A percentile compares a stretch with the other conserved stretches of the same genome.
Evolutionary conservation across 441 rosid genomes (phyloP).

Genomic region (Capsella rubella): DNA sequence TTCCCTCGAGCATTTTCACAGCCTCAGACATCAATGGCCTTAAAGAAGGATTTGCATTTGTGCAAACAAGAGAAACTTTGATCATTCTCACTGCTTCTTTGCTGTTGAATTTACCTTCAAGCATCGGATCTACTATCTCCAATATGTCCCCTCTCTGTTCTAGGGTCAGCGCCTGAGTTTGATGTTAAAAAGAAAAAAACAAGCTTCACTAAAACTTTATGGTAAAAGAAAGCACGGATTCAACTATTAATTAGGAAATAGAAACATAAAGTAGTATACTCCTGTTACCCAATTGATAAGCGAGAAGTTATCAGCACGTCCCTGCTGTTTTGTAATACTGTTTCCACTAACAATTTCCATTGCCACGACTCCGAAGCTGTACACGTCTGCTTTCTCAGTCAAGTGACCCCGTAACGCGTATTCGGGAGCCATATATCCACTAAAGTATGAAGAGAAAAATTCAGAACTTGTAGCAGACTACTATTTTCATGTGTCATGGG

Average conservation of each 20-base stretch:
- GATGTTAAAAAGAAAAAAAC: background rate
- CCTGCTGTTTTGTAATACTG: conserved; percentile 37
- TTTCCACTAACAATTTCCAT: conserved; percentile 52
- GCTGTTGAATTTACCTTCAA: conserved; percentile 18
- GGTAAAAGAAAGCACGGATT: background rate
- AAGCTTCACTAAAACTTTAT: background rate
- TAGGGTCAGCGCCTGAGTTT: conserved; percentile 22
- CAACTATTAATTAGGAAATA: background rate
- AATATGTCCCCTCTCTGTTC: conserved; percentile 27
- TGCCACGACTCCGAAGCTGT: conserved; percentile 56
- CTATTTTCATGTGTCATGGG: background rate
- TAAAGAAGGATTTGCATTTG: conserved; percentile 52
- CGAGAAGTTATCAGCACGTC: conserved; percentile 36
- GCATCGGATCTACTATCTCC: conserved; percentile 29
- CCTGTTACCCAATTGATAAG: conserved; percentile 59
- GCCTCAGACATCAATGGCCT: conserved; percentile 79
- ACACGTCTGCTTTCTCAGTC: conserved; percentile 56
- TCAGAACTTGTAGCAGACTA: background rate
- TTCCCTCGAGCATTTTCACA: conserved; percentile 65
- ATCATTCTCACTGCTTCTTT: conserved; percentile 38
- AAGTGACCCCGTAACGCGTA: conserved; percentile 51
- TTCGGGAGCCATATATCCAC: conserved; percentile 54
- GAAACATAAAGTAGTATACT: background rate
- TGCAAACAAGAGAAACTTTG: conserved; percentile 65
- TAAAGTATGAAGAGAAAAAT: conserved; percentile 21